Evolutionary conservation across 768 basidiomycete species (phyloP).

Genomic region (Rhizopogon vinicolor): DNA sequence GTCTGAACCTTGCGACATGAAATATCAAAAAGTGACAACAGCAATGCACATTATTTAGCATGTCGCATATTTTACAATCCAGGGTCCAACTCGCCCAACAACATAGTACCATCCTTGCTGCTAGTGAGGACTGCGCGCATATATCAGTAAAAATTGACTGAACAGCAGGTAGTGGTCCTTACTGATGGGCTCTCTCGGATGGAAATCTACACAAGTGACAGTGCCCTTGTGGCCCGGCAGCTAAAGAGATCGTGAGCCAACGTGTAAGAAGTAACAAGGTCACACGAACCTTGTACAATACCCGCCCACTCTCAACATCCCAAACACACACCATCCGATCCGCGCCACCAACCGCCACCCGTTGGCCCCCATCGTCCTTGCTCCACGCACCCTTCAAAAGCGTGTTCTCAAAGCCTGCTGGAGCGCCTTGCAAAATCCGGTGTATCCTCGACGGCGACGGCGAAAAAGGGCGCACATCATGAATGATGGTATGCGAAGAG

Average conservation of each 20-base stretch:
- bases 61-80: neutral
- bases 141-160: neutral
- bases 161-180: constrained; percentile 26
- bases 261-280: neutral
- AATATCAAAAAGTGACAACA: neutral
- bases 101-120: constrained; percentile 90
- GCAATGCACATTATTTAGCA: neutral
- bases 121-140: constrained; percentile 69
- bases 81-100: constrained; percentile 85
- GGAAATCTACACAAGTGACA: constrained; percentile 93
- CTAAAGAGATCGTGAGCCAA: constrained; percentile 29
- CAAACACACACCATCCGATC: constrained; percentile 84
- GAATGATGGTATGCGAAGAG: constrained; percentile 84
- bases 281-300: constrained; percentile 68
- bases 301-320: constrained; percentile 76
- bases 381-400: constrained; percentile 88
- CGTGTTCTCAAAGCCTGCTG: constrained; percentile 91
- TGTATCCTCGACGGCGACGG: constrained; percentile 79
- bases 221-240: constrained; percentile 97
- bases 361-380: constrained; percentile 72
- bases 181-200: constrained; percentile 95
- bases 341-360: constrained; percentile 86
- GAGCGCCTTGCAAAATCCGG: constrained; percentile 75
- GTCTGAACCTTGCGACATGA: neutral
- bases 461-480: constrained; percentile 93